phyloP scores from a whole-genome alignment of 805 yeast species.

The Blastobotrys attinorum region DNA sequence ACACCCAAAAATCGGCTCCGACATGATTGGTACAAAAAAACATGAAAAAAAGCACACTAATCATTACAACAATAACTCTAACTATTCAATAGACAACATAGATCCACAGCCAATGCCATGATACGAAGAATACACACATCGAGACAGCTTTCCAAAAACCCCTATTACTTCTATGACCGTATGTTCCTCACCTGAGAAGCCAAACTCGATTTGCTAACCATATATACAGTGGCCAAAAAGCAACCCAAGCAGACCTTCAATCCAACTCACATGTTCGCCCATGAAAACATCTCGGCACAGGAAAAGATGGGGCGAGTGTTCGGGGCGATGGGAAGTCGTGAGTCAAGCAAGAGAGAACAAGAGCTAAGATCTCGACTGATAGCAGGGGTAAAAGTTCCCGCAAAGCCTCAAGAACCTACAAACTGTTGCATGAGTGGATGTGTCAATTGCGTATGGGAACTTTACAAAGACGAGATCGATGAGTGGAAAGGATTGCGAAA shows the following conservation, averaged over 20 bases:
- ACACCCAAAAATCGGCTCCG: not conserved
- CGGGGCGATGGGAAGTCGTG: conserved; percentile 29
- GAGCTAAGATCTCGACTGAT: conserved; percentile 29
- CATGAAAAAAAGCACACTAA: not conserved
- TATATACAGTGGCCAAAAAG: conserved; percentile 11
- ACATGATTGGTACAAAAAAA: not conserved
- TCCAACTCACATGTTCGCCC: conserved; percentile 7
- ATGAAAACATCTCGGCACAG: conserved; percentile 10
- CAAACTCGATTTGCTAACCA: no score
- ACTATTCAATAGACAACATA: no score
- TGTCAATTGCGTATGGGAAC: conserved; percentile 94
- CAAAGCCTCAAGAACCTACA: conserved; percentile 83
- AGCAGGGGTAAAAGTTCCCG: conserved; percentile 72
- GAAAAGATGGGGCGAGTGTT: conserved; percentile 23
- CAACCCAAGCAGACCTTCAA: conserved; percentile 21
- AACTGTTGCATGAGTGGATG: conserved; percentile 98
- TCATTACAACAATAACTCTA: no score
- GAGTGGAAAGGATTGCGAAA: conserved; percentile 64
- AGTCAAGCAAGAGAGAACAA: conserved; percentile 26
- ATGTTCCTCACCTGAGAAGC: conserved; percentile 8
- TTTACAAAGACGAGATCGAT: conserved; percentile 76
- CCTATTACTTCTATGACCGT: conserved; percentile 22
- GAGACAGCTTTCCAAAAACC: conserved; percentile 12
- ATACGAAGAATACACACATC: not conserved
- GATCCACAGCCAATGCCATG: no score